Evolutionary conservation across 768 basidiomycete genomes (phyloP), one percentile per base, ranked within the genome.

Genomic region (Albatrellus ellisii): DNA sequence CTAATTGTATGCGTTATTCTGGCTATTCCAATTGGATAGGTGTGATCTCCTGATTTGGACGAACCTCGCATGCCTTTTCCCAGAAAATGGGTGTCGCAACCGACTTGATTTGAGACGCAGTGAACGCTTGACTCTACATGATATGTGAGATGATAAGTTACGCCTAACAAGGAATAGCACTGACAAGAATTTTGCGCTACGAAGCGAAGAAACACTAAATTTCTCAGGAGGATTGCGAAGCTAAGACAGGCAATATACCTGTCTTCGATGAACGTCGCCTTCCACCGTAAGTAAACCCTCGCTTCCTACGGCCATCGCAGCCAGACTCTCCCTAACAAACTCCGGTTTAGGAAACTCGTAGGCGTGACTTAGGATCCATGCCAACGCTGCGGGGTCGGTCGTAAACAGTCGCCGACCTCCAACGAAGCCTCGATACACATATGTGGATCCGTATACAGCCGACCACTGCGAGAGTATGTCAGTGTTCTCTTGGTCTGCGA

Each of bases 291-390:
- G 56, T 14, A 75, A 49, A 5, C 73, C 68, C 10, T 74, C 65
- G 22, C 59, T 55, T 1, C 75, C 71, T 0, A 63, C 68, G 21
- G 62, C 65, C 71, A 75, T 75, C 28, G 61, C 61, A 0, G 70
- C 68, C 17, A 75, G 61, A 43, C 56, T 64, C 31, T 74, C 70
- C 11, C 66, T 56, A 12, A 76, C 62, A 46, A 74, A 73, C 44
- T 72, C 67, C 2, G 77, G 76, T 56, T 82, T 81, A 22, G 72
- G 75, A 51, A 72, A 77, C 43, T 70, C 62, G 46, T 77, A 72
- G 0, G 73, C 64, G 39, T 69, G 64, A 7, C 62, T 58, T 36
- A 83, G 67, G 34, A 84, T 73, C 43, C 79, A 69, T 3, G 67
- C 61, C 28, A 81, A 55, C 1, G 77, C 76, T 15, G 62, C 55